Evolutionary conservation across 257 asterid species (phyloP).

Genomic region (Solanum etuberosum): DNA sequence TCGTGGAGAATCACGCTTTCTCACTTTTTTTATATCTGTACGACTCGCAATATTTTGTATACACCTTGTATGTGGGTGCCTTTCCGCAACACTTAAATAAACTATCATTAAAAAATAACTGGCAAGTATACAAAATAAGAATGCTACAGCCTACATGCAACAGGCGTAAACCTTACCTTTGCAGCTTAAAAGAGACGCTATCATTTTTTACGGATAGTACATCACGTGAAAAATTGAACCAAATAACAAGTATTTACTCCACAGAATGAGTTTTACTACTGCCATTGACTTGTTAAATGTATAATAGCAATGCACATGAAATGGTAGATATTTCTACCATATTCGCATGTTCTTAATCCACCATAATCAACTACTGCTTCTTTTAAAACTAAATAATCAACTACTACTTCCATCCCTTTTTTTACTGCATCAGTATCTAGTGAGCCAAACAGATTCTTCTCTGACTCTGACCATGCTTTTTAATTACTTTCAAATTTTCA

Average conservation of each 20-base stretch:
- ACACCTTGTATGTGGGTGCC: neutral
- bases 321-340: neutral
- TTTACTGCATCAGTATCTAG: neutral
- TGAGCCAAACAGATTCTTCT: neutral
- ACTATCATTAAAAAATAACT: neutral
- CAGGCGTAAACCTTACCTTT: neutral
- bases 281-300: neutral
- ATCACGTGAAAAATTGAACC: neutral
- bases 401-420: neutral
- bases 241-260: neutral
- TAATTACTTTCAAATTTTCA: neutral
- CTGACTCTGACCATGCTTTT: neutral
- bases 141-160: neutral
- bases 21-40: neutral
- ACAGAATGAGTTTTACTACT: neutral
- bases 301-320: neutral
- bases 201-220: neutral
- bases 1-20: neutral
- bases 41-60: neutral
- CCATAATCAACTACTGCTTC: neutral
- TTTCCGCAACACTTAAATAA: neutral
- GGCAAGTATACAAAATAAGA: neutral
- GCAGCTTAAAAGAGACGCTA: neutral
- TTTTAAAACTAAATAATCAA: neutral
- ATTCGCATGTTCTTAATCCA: neutral